These are phyloP conservation scores for Malassezia pachydermatis DNA, from an alignment of 1,284 basidiomycete genomes.

Conservation along the genomic window DNA sequence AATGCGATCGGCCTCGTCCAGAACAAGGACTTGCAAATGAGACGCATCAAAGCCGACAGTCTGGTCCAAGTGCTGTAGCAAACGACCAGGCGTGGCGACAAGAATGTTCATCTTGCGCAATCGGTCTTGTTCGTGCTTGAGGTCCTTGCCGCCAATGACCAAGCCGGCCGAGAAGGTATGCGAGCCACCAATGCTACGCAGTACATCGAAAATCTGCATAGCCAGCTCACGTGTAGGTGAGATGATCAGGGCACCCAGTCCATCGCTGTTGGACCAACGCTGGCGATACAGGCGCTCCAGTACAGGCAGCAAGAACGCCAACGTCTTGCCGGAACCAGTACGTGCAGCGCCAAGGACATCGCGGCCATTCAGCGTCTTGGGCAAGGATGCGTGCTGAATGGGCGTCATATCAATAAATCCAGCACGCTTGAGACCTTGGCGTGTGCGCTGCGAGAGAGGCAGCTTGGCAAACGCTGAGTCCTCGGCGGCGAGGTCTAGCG, in stretches of 20 bases:
- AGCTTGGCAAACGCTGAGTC: constrained; percentile 29
- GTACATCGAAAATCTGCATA: constrained; percentile 91
- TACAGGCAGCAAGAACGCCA: constrained; percentile 68
- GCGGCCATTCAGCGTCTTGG: constrained; percentile 31
- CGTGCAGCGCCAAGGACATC: constrained; percentile 63
- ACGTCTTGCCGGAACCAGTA: constrained; percentile 73
- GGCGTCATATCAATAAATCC: constrained; percentile 42
- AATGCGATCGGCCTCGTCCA: constrained; percentile 93
- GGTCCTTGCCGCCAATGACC: constrained; percentile 89
- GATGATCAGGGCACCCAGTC: constrained; percentile 82
- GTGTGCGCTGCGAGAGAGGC: constrained; percentile 35
- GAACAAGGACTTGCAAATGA: constrained; percentile 82
- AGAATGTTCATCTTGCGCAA: constrained; percentile 90
- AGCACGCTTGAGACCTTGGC: constrained; percentile 35
- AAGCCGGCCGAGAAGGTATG: constrained; percentile 89
- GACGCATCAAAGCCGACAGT: constrained; percentile 86
- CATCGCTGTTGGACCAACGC: constrained; percentile 71
- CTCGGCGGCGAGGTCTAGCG: constrained; percentile 6
- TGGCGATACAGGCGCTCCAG: constrained; percentile 64
- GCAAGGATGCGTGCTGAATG: constrained; percentile 39
- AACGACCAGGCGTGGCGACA: constrained; percentile 85
- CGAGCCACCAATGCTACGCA: constrained; percentile 78
- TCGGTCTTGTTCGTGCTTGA: constrained; percentile 74
- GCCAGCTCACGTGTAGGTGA: constrained; percentile 91
- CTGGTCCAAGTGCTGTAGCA: constrained; percentile 96